Evolutionary conservation across 257 asterid genomes (phyloP).

Genomic region (Anisodus tanguticus): DNA sequence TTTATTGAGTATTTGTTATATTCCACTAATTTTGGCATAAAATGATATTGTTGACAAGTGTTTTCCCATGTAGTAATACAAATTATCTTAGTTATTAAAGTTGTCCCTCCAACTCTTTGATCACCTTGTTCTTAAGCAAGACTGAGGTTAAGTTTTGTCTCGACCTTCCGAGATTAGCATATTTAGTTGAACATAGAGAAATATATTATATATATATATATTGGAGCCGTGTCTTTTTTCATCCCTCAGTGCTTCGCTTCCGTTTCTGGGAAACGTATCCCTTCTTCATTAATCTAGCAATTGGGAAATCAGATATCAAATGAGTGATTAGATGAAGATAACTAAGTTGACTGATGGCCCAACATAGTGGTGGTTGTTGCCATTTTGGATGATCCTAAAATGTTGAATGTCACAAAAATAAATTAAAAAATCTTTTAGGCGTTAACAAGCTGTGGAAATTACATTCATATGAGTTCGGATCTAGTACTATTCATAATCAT

Average conservation of each 20-base stretch:
- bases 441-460: background rate
- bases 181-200: background rate
- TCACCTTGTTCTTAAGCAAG: background rate
- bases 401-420: background rate
- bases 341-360: background rate
- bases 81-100: background rate
- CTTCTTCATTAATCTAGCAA: background rate
- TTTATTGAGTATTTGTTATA: background rate
- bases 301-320: no score
- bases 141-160: background rate
- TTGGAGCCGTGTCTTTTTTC: no score
- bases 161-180: accelerated
- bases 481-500: background rate
- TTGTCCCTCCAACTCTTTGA: background rate
- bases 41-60: background rate
- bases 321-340: background rate
- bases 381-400: background rate
- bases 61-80: background rate
- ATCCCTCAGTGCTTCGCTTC: background rate
- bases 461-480: background rate
- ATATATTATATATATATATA: background rate
- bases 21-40: background rate
- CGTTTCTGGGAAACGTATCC: background rate
- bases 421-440: background rate
- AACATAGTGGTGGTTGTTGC: background rate